phyloP scores from a whole-genome alignment of 495 filamentous ascomycete genomes.

The Stereocaulon alpinum region DNA sequence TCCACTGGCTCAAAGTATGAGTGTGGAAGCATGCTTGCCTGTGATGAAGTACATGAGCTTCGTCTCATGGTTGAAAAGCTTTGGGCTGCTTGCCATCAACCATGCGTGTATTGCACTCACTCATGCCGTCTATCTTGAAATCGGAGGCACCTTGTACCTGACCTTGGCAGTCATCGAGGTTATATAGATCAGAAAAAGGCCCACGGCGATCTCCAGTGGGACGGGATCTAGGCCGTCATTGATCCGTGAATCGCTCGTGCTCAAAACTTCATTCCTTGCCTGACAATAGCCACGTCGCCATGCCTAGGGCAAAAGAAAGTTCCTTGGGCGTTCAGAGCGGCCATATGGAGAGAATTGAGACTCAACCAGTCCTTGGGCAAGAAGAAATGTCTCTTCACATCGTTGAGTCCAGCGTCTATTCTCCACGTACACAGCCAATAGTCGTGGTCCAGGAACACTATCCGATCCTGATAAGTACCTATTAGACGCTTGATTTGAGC shows the following conservation, averaged over 20 bases:
- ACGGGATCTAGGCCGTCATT: too few relatives aligned
- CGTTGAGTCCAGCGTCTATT: neutral
- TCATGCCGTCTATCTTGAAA: too few relatives aligned
- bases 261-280: neutral
- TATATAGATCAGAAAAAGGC: neutral
- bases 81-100: too few relatives aligned
- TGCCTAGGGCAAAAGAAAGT: constrained; percentile 9
- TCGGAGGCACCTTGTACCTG: too few relatives aligned
- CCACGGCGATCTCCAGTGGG: neutral
- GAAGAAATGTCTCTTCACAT: constrained; percentile 12
- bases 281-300: constrained; percentile 13
- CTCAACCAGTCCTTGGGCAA: constrained; percentile 9
- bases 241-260: too few relatives aligned
- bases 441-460: constrained; percentile 14
- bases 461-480: neutral
- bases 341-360: constrained; percentile 2
- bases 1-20: too few relatives aligned
- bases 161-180: too few relatives aligned
- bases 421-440: constrained; percentile 12
- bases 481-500: neutral
- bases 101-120: too few relatives aligned
- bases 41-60: too few relatives aligned
- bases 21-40: too few relatives aligned
- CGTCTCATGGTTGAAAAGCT: too few relatives aligned
- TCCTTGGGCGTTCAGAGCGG: neutral